phyloP scores from a whole-genome alignment of 208 protist genomes.

The Leishmania martiniquensis region DNA sequence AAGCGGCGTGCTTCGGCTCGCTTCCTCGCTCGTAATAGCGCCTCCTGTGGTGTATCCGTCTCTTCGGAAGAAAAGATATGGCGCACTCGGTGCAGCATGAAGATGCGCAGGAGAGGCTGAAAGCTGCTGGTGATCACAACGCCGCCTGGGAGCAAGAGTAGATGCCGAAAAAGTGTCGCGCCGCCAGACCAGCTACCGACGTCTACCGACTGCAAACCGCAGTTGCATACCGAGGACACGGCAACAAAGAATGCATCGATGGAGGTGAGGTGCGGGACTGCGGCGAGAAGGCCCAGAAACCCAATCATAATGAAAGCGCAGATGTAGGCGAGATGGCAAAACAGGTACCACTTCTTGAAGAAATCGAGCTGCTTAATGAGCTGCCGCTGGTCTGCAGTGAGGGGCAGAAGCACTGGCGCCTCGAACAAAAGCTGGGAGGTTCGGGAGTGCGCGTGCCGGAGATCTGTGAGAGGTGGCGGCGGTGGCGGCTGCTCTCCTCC shows the following conservation, averaged over 20 bases:
- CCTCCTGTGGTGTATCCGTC: constrained; percentile 49
- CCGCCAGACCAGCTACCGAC: constrained; percentile 44
- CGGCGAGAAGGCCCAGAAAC: constrained; percentile 34
- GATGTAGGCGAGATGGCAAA: constrained; percentile 65
- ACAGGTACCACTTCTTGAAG: constrained; percentile 71
- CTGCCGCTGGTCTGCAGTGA: constrained; percentile 41
- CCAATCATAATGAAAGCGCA: constrained; percentile 30
- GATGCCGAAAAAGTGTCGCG: constrained; percentile 43
- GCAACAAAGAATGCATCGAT: constrained; percentile 72
- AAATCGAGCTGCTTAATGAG: constrained; percentile 56
- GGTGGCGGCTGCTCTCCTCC: neutral
- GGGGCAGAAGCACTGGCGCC: constrained; percentile 42
- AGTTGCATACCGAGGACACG: constrained; percentile 76
- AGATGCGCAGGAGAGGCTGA: constrained; percentile 66
- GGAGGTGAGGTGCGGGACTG: constrained; percentile 25
- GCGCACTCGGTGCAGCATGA: constrained; percentile 56
- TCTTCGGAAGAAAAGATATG: constrained; percentile 35
- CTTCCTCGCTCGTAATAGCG: constrained; percentile 43
- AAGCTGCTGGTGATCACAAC: constrained; percentile 74
- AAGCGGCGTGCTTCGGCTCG: constrained; percentile 45
- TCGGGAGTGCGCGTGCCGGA: constrained; percentile 27
- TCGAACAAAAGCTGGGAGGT: constrained; percentile 62
- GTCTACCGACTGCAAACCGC: constrained; percentile 71
- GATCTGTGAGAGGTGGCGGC: neutral
- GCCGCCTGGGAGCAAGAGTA: constrained; percentile 68